Conservation (phyloP, 345 rosid species). For the Aurinia saxatilis region DNA sequence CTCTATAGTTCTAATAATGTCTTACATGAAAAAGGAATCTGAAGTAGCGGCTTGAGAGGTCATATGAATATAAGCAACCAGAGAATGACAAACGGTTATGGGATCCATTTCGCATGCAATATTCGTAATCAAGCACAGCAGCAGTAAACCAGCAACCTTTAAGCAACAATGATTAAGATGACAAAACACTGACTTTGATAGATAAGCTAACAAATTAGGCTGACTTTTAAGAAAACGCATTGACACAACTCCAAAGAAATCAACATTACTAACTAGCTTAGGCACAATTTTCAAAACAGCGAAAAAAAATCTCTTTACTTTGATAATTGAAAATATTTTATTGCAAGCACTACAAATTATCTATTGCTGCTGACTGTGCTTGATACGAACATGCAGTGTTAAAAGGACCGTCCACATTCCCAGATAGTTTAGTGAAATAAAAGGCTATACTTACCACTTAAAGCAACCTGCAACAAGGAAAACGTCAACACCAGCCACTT, state of each 20-base stretch:
- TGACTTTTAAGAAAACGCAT: not conserved
- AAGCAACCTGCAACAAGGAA: constrained; percentile 25
- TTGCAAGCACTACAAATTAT: constrained; percentile 2
- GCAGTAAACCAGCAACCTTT: constrained; percentile 2
- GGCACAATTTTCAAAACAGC: not conserved
- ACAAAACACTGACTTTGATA: constrained; percentile 1
- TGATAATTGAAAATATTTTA: not conserved
- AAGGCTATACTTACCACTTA: constrained; percentile 25
- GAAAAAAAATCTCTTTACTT: not conserved
- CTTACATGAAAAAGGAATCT: constrained; percentile 34
- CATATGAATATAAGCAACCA: constrained; percentile 1
- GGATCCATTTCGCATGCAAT: constrained; percentile 24
- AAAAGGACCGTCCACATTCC: constrained; percentile 17
- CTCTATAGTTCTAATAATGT: constrained; percentile 30
- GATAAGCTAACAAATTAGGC: not conserved
- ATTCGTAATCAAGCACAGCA: constrained; percentile 13
- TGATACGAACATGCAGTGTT: constrained; percentile 22
- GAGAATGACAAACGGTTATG: constrained; percentile 5
- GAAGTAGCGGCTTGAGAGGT: constrained; percentile 15
- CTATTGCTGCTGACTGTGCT: constrained; percentile 20
- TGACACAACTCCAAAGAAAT: constrained; percentile 8
- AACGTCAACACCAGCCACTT: constrained; percentile 18
- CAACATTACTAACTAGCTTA: constrained; percentile 2
- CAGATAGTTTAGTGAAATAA: not conserved
- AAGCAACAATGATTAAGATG: not conserved